A percentile compares a stretch with the other conserved stretches of the same genome.
These are phyloP conservation scores for Phytophthora melonis DNA, from an alignment of 352 stramenopile species.

Conservation along the genomic window DNA sequence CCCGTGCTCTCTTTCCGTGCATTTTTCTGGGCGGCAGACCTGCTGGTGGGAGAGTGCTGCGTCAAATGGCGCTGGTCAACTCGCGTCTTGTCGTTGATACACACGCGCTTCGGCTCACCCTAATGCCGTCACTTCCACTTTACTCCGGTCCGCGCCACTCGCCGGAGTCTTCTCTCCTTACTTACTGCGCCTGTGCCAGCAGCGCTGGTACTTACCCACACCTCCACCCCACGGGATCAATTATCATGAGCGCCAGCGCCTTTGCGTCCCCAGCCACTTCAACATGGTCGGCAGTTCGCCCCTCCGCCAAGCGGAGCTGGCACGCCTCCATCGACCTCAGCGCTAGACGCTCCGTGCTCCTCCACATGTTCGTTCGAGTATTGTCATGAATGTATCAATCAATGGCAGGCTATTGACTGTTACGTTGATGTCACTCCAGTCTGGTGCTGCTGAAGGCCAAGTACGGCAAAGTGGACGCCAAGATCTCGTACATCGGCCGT, in stretches of 20 bases:
- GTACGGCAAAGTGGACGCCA: conserved; percentile 64
- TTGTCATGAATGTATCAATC: background rate
- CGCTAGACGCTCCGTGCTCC: conserved; percentile 55
- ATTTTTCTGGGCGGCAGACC: conserved; percentile 33
- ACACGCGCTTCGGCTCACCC: background rate
- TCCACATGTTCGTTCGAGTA: conserved; percentile 56
- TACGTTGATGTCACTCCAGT: conserved; percentile 23
- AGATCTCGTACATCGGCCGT: conserved; percentile 71
- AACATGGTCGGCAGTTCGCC: conserved; percentile 10
- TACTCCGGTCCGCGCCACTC: conserved; percentile 37
- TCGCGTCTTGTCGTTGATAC: conserved; percentile 27
- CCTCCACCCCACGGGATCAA: background rate
- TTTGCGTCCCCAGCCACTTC: conserved; percentile 11
- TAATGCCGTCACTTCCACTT: conserved; percentile 31
- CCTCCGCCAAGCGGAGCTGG: conserved; percentile 45
- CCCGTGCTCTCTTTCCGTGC: conserved; percentile 27
- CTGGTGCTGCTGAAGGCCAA: conserved; percentile 70
- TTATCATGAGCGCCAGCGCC: conserved; percentile 31
- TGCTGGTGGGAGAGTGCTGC: conserved; percentile 39
- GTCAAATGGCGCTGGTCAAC: conserved; percentile 30
- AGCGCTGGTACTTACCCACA: conserved; percentile 36
- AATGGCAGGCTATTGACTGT: background rate
- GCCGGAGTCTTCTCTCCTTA: conserved; percentile 30
- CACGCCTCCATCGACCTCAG: conserved; percentile 50
- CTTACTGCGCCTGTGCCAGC: conserved; percentile 30